Conservation (phyloP, 225 moss, liverwort and hornwort species). For the Asterella californica region DNA sequence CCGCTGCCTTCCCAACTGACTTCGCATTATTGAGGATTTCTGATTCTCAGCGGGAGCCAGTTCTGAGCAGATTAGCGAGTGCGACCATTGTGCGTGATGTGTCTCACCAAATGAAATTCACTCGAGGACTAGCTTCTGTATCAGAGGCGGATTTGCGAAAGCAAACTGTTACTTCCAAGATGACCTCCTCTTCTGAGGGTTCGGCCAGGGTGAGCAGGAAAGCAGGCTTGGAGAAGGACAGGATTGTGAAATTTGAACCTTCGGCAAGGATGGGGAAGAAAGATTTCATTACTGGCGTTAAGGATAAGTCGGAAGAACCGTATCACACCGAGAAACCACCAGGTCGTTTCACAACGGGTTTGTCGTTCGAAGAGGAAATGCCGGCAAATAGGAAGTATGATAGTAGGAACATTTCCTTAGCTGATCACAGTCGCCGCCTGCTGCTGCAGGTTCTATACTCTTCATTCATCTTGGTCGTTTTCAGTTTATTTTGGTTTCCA, state of each 20-base stretch:
- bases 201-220: neutral
- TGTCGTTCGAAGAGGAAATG: slow-evolving; percentile 58
- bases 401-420: slow-evolving; percentile 40
- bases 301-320: slow-evolving; percentile 10
- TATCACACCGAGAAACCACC: slow-evolving; percentile 42
- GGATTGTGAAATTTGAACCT: slow-evolving; percentile 5
- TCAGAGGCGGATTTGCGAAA: slow-evolving; percentile 19
- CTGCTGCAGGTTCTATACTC: slow-evolving; percentile 55
- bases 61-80: slow-evolving; percentile 46
- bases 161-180: neutral
- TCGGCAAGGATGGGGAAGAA: slow-evolving; percentile 4
- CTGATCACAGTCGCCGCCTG: slow-evolving; percentile 49
- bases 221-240: slow-evolving; percentile 14
- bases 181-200: neutral
- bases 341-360: slow-evolving; percentile 57
- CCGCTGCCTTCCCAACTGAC: slow-evolving; percentile 77
- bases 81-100: slow-evolving; percentile 72
- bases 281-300: slow-evolving; percentile 5
- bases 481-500: neutral
- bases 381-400: slow-evolving; percentile 20
- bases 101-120: slow-evolving; percentile 82
- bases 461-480: neutral
- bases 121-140: slow-evolving; percentile 64
- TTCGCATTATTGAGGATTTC: slow-evolving; percentile 69
- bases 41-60: slow-evolving; percentile 38